Evolutionary conservation across 2,329 filamentous ascomycete genomes (phyloP).

Genomic region (Penicillium crustosum): DNA sequence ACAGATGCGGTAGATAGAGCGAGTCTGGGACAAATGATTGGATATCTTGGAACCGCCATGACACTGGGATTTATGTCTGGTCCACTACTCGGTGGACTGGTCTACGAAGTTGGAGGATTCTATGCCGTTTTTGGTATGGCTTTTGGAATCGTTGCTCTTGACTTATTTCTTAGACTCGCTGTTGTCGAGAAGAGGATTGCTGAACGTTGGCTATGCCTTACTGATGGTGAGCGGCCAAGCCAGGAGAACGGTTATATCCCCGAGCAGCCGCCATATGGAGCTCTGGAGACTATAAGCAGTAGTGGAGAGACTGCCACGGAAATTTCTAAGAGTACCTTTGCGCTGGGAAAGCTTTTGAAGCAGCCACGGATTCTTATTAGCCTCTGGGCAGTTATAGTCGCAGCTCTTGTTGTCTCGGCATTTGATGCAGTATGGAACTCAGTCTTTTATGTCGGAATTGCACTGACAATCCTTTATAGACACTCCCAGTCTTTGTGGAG

Average conservation of each 20-base stretch:
- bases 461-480: slow-evolving; percentile 7
- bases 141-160: slow-evolving; percentile 55
- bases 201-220: slow-evolving; percentile 20
- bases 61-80: slow-evolving; percentile 56
- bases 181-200: slow-evolving; percentile 62
- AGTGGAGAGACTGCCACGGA: slow-evolving; percentile 25
- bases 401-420: slow-evolving; percentile 49
- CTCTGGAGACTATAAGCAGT: background rate
- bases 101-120: slow-evolving; percentile 60
- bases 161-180: slow-evolving; percentile 59
- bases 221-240: slow-evolving; percentile 1
- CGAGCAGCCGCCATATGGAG: slow-evolving; percentile 10
- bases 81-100: slow-evolving; percentile 58
- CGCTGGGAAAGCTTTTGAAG: slow-evolving; percentile 12
- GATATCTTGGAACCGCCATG: slow-evolving; percentile 56
- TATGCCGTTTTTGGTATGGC: slow-evolving; percentile 58
- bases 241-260: slow-evolving; percentile 11
- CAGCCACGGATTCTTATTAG: slow-evolving; percentile 55
- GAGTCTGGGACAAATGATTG: slow-evolving; percentile 60
- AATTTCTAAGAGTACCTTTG: slow-evolving; percentile 1
- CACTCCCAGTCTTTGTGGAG: slow-evolving; percentile 54
- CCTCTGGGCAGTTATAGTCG: slow-evolving; percentile 55
- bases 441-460: slow-evolving; percentile 10
- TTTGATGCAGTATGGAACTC: slow-evolving; percentile 44
- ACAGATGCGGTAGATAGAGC: slow-evolving; percentile 57